Conservation (phyloP, 2,329 filamentous ascomycete genomes). For the Huntiella moniliformis region DNA sequence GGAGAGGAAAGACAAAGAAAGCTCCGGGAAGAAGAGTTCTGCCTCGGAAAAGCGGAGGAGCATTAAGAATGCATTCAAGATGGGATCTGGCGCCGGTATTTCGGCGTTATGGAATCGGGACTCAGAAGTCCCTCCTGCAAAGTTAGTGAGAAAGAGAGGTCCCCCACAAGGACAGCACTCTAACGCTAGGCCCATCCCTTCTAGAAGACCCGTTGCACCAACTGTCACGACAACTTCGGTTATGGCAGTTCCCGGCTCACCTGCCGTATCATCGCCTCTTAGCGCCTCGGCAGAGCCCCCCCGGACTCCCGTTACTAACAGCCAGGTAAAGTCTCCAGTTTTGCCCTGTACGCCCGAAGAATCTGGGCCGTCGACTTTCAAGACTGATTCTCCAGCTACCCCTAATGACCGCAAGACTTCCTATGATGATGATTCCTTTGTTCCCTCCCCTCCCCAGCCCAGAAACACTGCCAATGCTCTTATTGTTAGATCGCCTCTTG, state of each 20-base stretch:
- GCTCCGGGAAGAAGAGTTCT: neutral
- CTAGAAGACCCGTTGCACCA: slow-evolving; percentile 7
- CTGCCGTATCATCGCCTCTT: neutral
- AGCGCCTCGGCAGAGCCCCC: neutral
- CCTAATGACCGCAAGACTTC: neutral
- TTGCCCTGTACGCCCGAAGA: slow-evolving; percentile 1
- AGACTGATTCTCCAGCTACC: too few species aligned
- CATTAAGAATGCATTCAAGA: slow-evolving; percentile 5
- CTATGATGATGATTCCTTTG: neutral
- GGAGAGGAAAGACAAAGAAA: neutral
- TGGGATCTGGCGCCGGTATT: slow-evolving; percentile 6
- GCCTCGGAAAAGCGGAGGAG: slow-evolving; percentile 7
- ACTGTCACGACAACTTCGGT: slow-evolving; percentile 4
- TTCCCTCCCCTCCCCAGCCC: slow-evolving; percentile 14
- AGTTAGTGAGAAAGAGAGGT: slow-evolving; percentile 8
- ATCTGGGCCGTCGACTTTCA: neutral
- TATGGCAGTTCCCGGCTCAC: neutral
- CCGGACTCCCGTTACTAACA: neutral
- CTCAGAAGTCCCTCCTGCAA: slow-evolving; percentile 1
- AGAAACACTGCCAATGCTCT: slow-evolving; percentile 11
- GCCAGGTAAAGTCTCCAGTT: neutral
- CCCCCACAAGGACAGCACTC: slow-evolving; percentile 3
- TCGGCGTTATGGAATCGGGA: slow-evolving; percentile 4
- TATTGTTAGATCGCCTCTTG: slow-evolving; percentile 1
- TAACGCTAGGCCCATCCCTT: slow-evolving; percentile 6